phyloP scores from a whole-genome alignment of 2,329 filamentous ascomycete genomes.

The Cytospora piceae region DNA sequence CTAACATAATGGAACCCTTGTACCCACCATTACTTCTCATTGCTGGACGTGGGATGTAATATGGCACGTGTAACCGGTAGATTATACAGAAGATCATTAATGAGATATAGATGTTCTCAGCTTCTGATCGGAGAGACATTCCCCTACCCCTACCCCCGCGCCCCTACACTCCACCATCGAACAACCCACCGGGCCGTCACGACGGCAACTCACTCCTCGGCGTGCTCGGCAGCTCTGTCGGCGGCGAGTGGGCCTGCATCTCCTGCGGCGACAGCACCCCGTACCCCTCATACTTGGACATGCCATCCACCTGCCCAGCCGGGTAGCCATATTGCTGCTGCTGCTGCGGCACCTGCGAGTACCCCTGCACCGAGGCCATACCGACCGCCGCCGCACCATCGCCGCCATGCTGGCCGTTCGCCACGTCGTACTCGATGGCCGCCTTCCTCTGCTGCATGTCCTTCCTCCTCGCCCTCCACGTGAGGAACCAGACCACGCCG shows the following conservation, averaged over 20 bases:
- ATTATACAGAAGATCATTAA: too few species aligned
- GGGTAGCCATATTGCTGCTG: not conserved
- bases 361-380: not conserved
- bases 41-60: too few species aligned
- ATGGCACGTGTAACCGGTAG: too few species aligned
- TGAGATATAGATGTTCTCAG: too few species aligned
- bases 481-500: not conserved
- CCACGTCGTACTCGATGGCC: not conserved
- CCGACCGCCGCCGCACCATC: too few species aligned
- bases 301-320: not conserved
- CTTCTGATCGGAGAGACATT: too few species aligned
- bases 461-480: slow-evolving; percentile 11
- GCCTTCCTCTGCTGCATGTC: not conserved
- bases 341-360: not conserved
- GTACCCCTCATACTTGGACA: not conserved
- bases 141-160: too few species aligned
- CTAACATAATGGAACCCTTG: too few species aligned
- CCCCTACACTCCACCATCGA: too few species aligned
- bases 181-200: not conserved
- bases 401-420: too few species aligned
- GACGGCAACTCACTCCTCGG: not conserved
- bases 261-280: not conserved
- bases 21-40: too few species aligned
- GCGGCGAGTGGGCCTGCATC: not conserved
- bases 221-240: not conserved